phyloP scores from a whole-genome alignment of 768 basidiomycete species.

The Auricularia sp. region DNA sequence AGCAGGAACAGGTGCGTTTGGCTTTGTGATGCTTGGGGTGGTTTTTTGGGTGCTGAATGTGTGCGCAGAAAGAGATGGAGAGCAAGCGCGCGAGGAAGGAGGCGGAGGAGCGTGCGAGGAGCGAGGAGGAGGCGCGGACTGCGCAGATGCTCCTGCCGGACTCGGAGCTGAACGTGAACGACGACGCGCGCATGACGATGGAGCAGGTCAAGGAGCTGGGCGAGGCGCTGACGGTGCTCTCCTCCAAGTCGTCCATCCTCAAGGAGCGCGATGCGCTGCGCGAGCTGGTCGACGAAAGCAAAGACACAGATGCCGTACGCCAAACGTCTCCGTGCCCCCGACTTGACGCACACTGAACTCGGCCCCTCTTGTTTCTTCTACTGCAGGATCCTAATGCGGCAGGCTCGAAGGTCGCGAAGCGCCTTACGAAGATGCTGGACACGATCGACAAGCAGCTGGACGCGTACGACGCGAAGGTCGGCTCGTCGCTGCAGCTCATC shows the following conservation, averaged over 20 bases:
- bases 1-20: constrained; percentile 67
- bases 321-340: no score
- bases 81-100: constrained; percentile 80
- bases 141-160: constrained; percentile 82
- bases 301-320: constrained; percentile 74
- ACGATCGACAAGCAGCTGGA: constrained; percentile 90
- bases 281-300: constrained; percentile 87
- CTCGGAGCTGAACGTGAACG: constrained; percentile 62
- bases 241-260: constrained; percentile 87
- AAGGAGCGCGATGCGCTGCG: constrained; percentile 92
- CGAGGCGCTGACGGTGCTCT: constrained; percentile 82
- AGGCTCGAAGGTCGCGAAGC: constrained; percentile 72
- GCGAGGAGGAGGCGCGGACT: constrained; percentile 57
- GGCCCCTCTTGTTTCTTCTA: background rate
- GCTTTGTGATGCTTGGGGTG: background rate
- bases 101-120: constrained; percentile 51
- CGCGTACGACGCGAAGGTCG: constrained; percentile 84
- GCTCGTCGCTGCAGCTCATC: constrained; percentile 76
- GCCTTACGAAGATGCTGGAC: constrained; percentile 89
- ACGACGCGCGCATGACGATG: constrained; percentile 90
- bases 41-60: background rate
- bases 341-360: no score
- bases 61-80: constrained; percentile 61
- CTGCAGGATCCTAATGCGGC: constrained; percentile 67
- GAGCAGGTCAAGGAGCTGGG: constrained; percentile 92